These are phyloP conservation scores for Coprinopsis sp. DNA, from an alignment of 768 basidiomycete genomes.

Conservation along the genomic window DNA sequence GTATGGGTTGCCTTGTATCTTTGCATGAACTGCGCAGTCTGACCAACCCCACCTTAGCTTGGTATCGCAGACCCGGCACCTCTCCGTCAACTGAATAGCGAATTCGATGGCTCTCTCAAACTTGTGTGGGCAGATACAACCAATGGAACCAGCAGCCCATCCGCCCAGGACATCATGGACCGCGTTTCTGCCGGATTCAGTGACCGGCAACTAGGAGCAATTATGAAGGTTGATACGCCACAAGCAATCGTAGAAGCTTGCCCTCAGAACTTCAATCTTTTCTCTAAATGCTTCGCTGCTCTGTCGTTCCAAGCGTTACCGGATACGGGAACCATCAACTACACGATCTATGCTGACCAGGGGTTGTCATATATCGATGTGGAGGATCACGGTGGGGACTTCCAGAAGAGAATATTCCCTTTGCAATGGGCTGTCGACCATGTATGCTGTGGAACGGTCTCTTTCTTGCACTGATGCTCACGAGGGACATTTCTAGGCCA, in stretches of 20 bases:
- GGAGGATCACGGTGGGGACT: conserved; percentile 58
- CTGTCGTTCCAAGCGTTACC: conserved; percentile 60
- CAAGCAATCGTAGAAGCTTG: conserved; percentile 52
- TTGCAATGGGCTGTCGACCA: conserved; percentile 75
- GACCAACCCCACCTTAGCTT: conserved; percentile 35
- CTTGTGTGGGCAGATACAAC: conserved; percentile 71
- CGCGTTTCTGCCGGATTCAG: conserved; percentile 52
- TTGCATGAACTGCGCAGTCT: background rate
- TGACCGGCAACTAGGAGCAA: conserved; percentile 38
- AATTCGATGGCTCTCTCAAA: conserved; percentile 48
- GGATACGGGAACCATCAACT: conserved; percentile 43
- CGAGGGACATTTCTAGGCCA: conserved; percentile 47
- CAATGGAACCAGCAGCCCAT: conserved; percentile 47
- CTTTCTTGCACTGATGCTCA: no score
- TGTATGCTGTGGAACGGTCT: no score
- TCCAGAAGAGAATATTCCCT: conserved; percentile 63
- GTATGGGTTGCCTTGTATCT: conserved; percentile 31
- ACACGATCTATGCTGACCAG: conserved; percentile 65
- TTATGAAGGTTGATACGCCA: conserved; percentile 45
- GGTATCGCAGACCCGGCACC: conserved; percentile 57
- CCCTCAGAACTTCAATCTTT: conserved; percentile 68
- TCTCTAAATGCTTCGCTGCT: conserved; percentile 68
- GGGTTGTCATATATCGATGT: conserved; percentile 67
- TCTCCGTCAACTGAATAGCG: conserved; percentile 39
- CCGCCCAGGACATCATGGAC: conserved; percentile 56